Base-by-base conservation (phyloP, 306 rosid species). In the Abrus precatorius region DNA sequence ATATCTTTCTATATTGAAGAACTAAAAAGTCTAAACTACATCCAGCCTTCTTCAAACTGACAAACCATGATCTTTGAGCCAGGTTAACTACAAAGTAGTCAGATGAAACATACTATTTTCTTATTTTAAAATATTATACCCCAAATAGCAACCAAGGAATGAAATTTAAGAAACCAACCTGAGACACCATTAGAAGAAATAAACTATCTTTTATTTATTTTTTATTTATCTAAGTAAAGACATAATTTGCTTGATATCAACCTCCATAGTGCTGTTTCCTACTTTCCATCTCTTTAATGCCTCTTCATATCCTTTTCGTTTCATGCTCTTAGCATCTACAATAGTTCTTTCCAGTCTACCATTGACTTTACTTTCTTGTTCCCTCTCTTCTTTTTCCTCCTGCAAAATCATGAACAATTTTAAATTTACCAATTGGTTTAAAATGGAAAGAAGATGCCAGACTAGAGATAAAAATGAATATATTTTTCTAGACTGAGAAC, bases 231-330 rank as follows among this genome's bases (percentile, higher is more conserved):
- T 64, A 41, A 50, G 20, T 41, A 54, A 78, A 52, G 50, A 79
- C 32, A 56, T n/a, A 11, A 14, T 78, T 66, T 85, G 76, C 88
- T 92, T 88, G 88, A 79, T 81, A 69, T 80, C 75, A 63, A 93
- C 89, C 85, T 82, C 90, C 81, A 82, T 52, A 64, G 65, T 64
- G 66, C 32, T 53, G 40, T 76, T 88, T 74, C 88, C 92, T 27
- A 73, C 84, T 73, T 80, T 80, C 92, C 88, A 85, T 53, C 64
- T 79, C 83, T 68, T 80, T 62, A 66, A 69, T 27, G 57, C 80
- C 70, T 65, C 90, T 78, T 72, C 90, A 85, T 77, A 72, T 76
- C 83, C 90, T 79, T 49, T 75, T 71, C 62, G 57, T 72, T 78
- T 76, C 63, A 84, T 60, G 69, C 69, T 81, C 72, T 69, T 86